Evolutionary conservation across 116 monocot genomes (phyloP).

Genomic region (Papilionanthe hybrid): DNA sequence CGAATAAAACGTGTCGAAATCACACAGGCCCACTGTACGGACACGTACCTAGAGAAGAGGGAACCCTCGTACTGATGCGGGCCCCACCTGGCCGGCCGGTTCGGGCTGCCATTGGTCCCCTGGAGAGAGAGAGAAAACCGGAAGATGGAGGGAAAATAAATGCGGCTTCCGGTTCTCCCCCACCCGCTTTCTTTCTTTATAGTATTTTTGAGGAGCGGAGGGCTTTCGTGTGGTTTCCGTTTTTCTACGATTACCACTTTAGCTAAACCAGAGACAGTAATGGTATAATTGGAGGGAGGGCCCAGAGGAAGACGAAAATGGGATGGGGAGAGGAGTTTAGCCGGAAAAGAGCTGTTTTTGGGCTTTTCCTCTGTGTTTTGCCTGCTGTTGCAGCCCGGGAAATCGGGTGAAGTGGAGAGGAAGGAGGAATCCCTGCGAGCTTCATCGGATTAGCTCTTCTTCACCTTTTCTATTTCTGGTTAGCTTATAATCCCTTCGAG

Average conservation of each 20-base stretch:
- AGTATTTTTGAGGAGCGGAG: neutral
- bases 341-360: neutral
- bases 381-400: neutral
- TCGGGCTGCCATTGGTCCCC: neutral
- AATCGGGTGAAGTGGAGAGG: neutral
- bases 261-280: neutral
- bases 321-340: neutral
- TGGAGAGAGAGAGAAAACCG: neutral
- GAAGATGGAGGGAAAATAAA: neutral
- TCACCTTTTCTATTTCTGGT: conserved; percentile 16
- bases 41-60: neutral
- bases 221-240: neutral
- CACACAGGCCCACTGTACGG: neutral
- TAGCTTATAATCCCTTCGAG: neutral
- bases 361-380: neutral
- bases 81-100: neutral
- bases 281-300: neutral
- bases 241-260: neutral
- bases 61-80: too few species aligned
- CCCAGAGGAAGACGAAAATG: neutral
- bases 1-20: neutral
- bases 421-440: neutral
- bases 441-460: neutral
- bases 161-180: neutral
- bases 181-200: too few species aligned